phyloP scores from a whole-genome alignment of 169 alveolate genomes.

The Plasmodium chabaudi region DNA sequence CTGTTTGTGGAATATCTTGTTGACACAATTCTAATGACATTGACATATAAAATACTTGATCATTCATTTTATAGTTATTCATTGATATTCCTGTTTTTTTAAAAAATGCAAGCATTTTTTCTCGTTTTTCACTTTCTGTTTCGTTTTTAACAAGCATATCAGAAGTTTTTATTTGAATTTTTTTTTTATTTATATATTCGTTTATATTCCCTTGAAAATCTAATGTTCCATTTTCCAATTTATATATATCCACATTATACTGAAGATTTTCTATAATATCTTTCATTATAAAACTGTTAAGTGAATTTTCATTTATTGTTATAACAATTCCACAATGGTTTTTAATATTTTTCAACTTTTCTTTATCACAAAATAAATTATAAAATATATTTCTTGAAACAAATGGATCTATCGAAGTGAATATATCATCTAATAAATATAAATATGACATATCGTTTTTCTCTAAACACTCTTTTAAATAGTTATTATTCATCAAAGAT shows the following conservation, averaged over 20 bases:
- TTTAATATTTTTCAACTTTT: slow-evolving; percentile 23
- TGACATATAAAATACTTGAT: not conserved
- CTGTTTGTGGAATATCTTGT: too few relatives aligned
- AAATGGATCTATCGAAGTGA: slow-evolving; percentile 82
- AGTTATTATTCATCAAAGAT: not conserved
- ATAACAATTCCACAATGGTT: slow-evolving; percentile 11
- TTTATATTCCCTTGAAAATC: slow-evolving; percentile 16
- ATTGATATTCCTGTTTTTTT: not conserved
- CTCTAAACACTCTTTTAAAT: not conserved
- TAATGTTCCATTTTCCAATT: slow-evolving; percentile 14
- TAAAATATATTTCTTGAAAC: slow-evolving; percentile 78
- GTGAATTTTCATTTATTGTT: slow-evolving; percentile 33
- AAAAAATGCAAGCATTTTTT: not conserved
- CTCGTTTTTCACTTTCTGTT: not conserved
- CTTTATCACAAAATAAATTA: slow-evolving; percentile 77
- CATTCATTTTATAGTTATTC: not conserved
- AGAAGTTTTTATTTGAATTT: not conserved
- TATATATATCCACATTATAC: slow-evolving; percentile 31
- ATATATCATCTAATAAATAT: slow-evolving; percentile 78
- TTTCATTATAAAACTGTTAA: slow-evolving; percentile 14
- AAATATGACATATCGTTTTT: slow-evolving; percentile 31
- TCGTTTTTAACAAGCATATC: not conserved
- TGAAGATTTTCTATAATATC: slow-evolving; percentile 26
- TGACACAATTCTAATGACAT: too few relatives aligned
- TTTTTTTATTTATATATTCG: slow-evolving; percentile 25